Evolutionary conservation across 108 stramenopile species (phyloP).

Genomic region (Epipyxis sp.): DNA sequence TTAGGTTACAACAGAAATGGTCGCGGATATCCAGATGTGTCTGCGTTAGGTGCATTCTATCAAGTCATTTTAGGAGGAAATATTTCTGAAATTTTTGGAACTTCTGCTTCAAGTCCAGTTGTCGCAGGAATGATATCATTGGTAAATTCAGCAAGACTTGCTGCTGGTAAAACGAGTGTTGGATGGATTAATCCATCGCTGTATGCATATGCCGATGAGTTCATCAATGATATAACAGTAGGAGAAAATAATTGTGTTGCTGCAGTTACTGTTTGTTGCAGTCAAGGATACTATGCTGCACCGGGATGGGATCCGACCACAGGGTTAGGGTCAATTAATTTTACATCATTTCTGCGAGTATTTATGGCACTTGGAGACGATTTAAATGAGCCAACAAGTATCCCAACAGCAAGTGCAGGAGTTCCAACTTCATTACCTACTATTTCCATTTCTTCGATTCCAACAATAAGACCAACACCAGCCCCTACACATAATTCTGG

Average conservation of each 20-base stretch:
- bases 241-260: neutral
- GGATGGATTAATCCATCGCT: conserved; percentile 28
- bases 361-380: neutral
- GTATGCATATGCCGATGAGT: neutral
- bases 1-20: neutral
- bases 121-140: conserved; percentile 29
- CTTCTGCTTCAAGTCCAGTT: conserved; percentile 1
- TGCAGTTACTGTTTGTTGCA: neutral
- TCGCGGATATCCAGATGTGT: conserved; percentile 28
- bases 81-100: conserved; percentile 12
- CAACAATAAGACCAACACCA: no score
- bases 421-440: neutral
- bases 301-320: conserved; percentile 20
- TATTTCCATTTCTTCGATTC: neutral
- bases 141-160: conserved; percentile 2
- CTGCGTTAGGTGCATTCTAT: neutral
- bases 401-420: neutral
- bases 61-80: neutral
- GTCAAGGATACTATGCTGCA: conserved; percentile 5
- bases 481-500: neutral
- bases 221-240: neutral
- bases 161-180: conserved; percentile 19
- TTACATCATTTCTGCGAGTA: neutral
- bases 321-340: conserved; percentile 26
- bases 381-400: neutral